Evolutionary conservation across 2,329 filamentous ascomycete species (phyloP).

Genomic region (Tympanopsis confertula): DNA sequence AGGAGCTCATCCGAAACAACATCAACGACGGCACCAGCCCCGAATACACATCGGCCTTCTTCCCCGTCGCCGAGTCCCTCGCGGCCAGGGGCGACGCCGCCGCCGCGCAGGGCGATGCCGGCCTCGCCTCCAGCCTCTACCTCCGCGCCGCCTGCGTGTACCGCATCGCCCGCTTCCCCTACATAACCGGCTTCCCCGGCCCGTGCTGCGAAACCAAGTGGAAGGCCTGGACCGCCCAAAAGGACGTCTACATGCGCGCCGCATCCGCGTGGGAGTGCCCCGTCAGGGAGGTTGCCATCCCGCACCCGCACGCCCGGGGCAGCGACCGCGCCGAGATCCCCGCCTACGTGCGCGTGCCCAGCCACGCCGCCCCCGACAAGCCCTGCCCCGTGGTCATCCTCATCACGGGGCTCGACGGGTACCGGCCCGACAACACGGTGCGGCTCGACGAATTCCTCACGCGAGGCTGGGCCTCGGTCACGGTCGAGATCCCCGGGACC

Average conservation of each 20-base stretch:
- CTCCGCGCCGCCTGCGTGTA: conserved; percentile 64
- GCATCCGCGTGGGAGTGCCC: conserved; percentile 40
- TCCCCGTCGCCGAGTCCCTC: conserved; percentile 48
- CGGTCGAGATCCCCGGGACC: conserved; percentile 55
- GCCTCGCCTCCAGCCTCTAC: conserved; percentile 48
- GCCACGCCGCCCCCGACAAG: conserved; percentile 20
- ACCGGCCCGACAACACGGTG: conserved; percentile 49
- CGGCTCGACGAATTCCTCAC: conserved; percentile 49
- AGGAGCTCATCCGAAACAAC: conserved; percentile 44
- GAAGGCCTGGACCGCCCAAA: conserved; percentile 54
- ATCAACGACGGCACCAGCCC: conserved; percentile 56
- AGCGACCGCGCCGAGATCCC: conserved; percentile 45
- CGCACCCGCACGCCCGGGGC: conserved; percentile 36
- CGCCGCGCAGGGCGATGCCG: conserved; percentile 30
- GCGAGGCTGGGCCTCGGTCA: conserved; percentile 50
- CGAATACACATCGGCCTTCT: conserved; percentile 52
- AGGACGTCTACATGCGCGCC: conserved; percentile 48
- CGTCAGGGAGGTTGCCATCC: conserved; percentile 48
- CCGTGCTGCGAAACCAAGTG: conserved; percentile 36
- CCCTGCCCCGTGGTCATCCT: conserved; percentile 38
- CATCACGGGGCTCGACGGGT: conserved; percentile 51
- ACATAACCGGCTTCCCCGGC: conserved; percentile 26
- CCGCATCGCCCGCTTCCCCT: conserved; percentile 62
- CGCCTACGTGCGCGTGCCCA: conserved; percentile 52
- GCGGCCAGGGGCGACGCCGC: conserved; percentile 37